These are phyloP conservation scores for Naegleria gruberi DNA, from an alignment of 208 protist genomes.

Conservation along the genomic window DNA sequence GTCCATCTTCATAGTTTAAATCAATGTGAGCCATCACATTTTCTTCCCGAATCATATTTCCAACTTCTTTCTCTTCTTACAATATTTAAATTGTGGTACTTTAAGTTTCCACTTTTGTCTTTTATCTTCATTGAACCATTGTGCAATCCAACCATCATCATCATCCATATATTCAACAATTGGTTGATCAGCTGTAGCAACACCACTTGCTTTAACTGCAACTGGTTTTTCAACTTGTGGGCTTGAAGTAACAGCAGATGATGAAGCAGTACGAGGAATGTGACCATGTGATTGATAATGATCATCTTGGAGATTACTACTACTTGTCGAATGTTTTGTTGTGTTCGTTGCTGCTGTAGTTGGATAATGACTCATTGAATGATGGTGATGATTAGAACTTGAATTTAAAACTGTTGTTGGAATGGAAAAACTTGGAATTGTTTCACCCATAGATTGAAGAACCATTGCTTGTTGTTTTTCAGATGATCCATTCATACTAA, in stretches of 20 bases:
- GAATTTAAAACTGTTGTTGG: neutral
- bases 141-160: conserved; percentile 12
- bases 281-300: too few species aligned
- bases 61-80: conserved; percentile 19
- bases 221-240: neutral
- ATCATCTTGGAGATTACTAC: neutral
- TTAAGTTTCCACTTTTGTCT: neutral
- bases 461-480: neutral
- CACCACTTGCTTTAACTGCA: neutral
- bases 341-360: neutral
- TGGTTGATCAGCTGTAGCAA: neutral
- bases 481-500: neutral
- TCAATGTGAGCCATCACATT: neutral
- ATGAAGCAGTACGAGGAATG: neutral
- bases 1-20: conserved; percentile 21
- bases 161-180: conserved; percentile 15
- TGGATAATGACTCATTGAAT: too few species aligned
- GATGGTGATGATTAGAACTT: neutral
- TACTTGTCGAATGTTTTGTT: neutral
- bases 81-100: conserved; percentile 19
- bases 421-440: neutral
- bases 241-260: neutral
- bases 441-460: neutral
- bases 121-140: conserved; percentile 18
- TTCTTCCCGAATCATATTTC: neutral